phyloP scores from a whole-genome alignment of 495 filamentous ascomycete genomes.

The Penicillium riverlandense region DNA sequence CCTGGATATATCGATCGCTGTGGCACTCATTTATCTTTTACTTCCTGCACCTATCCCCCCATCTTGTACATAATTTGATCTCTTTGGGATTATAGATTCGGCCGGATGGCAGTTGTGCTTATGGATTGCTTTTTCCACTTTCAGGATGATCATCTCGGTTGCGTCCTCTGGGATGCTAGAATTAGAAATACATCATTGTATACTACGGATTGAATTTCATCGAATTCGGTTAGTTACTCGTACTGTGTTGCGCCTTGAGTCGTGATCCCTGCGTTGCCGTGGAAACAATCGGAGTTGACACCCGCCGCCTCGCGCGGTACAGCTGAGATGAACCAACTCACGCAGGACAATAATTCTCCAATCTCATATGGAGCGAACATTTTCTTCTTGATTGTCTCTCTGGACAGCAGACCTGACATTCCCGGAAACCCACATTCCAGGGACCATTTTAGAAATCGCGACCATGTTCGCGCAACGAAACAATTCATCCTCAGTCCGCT shows the following conservation, averaged over 20 bases:
- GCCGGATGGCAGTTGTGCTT: conserved; percentile 3
- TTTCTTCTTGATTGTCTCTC: too few species aligned
- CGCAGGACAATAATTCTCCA: not conserved
- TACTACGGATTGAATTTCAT: too few species aligned
- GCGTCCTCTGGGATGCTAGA: too few species aligned
- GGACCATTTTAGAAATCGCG: conserved; percentile 1
- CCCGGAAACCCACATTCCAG: not conserved
- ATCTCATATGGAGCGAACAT: too few species aligned
- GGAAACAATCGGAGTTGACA: conserved; percentile 13
- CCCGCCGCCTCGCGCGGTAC: too few species aligned
- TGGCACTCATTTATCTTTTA: conserved; percentile 9
- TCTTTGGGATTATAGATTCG: conserved; percentile 24
- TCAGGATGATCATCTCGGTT: conserved; percentile 4
- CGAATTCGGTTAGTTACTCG: too few species aligned
- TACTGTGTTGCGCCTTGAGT: too few species aligned
- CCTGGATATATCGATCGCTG: conserved; percentile 30
- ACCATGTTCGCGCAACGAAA: conserved; percentile 16
- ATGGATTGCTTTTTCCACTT: conserved; percentile 1
- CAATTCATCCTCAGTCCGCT: conserved; percentile 19
- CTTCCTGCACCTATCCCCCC: conserved; percentile 1
- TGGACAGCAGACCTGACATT: too few species aligned
- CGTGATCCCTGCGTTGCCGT: conserved; percentile 6
- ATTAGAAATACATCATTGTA: too few species aligned
- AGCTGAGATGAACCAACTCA: too few species aligned
- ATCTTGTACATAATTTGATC: conserved; percentile 36